Evolutionary conservation across 768 basidiomycete species (phyloP).

Genomic region (Tricholoma saponaceum): DNA sequence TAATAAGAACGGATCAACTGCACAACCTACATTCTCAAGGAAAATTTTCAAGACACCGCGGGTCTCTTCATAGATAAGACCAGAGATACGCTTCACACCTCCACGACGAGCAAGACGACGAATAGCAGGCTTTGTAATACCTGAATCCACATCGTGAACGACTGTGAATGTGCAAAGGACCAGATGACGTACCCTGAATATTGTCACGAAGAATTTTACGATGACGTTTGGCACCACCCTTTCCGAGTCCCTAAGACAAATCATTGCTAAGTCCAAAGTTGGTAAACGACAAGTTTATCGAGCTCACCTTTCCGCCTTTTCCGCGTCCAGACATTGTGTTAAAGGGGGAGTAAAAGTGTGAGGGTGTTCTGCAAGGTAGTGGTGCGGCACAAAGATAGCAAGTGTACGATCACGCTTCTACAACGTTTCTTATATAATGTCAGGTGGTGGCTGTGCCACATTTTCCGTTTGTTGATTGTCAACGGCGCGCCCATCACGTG

Average conservation of each 20-base stretch:
- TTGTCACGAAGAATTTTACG: slow-evolving; percentile 80
- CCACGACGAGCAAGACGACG: slow-evolving; percentile 82
- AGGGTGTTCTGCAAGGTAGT: slow-evolving; percentile 15
- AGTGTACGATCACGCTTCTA: slow-evolving; percentile 12
- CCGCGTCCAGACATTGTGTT: slow-evolving; percentile 68
- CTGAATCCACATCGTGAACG: slow-evolving; percentile 5
- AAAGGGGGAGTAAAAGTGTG: background rate
- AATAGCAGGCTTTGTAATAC: slow-evolving; percentile 60
- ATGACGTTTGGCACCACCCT: slow-evolving; percentile 77
- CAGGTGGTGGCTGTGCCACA: slow-evolving; percentile 43
- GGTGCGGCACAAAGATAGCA: slow-evolving; percentile 18
- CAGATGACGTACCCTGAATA: slow-evolving; percentile 56
- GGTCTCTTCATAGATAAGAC: slow-evolving; percentile 79
- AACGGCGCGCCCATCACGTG: slow-evolving; percentile 39
- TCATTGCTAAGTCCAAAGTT: slow-evolving; percentile 1
- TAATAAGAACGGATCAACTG: background rate
- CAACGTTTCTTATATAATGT: slow-evolving; percentile 33
- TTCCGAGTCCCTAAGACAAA: slow-evolving; percentile 59
- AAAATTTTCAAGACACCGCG: slow-evolving; percentile 77
- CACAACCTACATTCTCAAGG: slow-evolving; percentile 38
- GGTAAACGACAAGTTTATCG: background rate
- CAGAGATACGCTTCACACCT: slow-evolving; percentile 77
- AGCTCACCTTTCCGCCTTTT: slow-evolving; percentile 68
- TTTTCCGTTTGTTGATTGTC: slow-evolving; percentile 40
- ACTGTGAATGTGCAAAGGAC: slow-evolving; percentile 12